phyloP scores from a whole-genome alignment of 352 stramenopile genomes.

The Phytophthora idaei region DNA sequence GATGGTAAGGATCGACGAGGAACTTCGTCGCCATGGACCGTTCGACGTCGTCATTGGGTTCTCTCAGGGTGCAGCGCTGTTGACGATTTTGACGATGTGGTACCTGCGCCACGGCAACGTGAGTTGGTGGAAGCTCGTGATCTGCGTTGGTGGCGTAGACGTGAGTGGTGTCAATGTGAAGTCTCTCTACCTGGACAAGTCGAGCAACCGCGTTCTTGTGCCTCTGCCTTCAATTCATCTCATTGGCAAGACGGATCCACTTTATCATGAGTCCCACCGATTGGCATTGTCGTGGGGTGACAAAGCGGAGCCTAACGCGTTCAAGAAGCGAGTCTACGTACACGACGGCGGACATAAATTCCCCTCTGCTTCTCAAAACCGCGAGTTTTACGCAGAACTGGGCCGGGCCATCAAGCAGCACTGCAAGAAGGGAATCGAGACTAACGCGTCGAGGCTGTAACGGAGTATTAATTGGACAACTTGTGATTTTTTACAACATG shows the following conservation, averaged over 20 bases:
- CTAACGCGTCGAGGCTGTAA: constrained; percentile 14
- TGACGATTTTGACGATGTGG: constrained; percentile 49
- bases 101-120: constrained; percentile 33
- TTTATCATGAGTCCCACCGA: constrained; percentile 49
- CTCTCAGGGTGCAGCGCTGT: constrained; percentile 50
- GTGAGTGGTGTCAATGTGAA: constrained; percentile 42
- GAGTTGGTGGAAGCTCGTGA: constrained; percentile 46
- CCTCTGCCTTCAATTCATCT: constrained; percentile 53
- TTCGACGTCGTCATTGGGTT: constrained; percentile 59
- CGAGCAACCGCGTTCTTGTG: constrained; percentile 33
- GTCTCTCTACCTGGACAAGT: constrained; percentile 42
- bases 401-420: constrained; percentile 29
- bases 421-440: constrained; percentile 22
- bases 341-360: constrained; percentile 48
- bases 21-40: constrained; percentile 38
- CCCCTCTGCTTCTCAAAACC: constrained; percentile 35
- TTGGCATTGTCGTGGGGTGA: constrained; percentile 39
- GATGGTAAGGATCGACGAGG: constrained; percentile 41
- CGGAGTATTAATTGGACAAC: too few relatives aligned
- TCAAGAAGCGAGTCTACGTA: constrained; percentile 40
- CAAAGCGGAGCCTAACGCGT: constrained; percentile 5
- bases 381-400: constrained; percentile 33
- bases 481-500: too few relatives aligned
- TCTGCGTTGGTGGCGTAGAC: constrained; percentile 43
- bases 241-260: constrained; percentile 65